Base-by-base conservation (phyloP, 202 grass and related monocot species). In the Saccharum hybrid region DNA sequence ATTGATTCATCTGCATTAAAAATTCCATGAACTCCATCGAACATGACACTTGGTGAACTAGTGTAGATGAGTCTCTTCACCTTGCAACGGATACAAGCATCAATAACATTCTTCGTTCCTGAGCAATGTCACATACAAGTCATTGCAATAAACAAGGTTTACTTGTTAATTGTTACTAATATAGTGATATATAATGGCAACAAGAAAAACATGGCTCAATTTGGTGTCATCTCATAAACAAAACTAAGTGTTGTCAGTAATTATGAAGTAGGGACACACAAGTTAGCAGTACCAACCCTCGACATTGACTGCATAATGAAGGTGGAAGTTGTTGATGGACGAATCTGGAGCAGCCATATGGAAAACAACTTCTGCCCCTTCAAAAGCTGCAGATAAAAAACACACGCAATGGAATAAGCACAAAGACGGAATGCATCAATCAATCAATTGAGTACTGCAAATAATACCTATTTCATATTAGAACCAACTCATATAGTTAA, bases 301-400 rank as follows among this genome's bases (percentile, higher is more conserved):
- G 15, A 99, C 93, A 72, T 99, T 99, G 79, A 99, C 93, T 72
- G 91, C 92, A 79, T 93, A 93, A 89, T 96, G 96, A 90, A 99
- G 96, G 43, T 94, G 87, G 84, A 94, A 94, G 72, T 92, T 99
- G 89, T 99, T 99, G 78, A 99, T 94, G 51, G 96, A 98, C 71
- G 96, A 98, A 80, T 98, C 96, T 45, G 96, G 96, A 81, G 96
- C 96, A 80, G 93, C 96, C 96, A 99, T 99, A 81, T 99, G 96
- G 87, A 94, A 98, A 79, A 98, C 93, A 71, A 91, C 91, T 87
- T 95, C 92, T 39, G 85, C 89, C 21, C 96, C 96, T 45, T 93
- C 83, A 87, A 92, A 91, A 90, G 85, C 96, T 98, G 89, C 71
- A 90, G 19, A 34, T 11, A 63, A 60, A 72, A 60, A 79, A 69